Evolutionary conservation across 345 rosid species (phyloP), one percentile per base, ranked within the genome.

Genomic region (Euclidium syriacum): DNA sequence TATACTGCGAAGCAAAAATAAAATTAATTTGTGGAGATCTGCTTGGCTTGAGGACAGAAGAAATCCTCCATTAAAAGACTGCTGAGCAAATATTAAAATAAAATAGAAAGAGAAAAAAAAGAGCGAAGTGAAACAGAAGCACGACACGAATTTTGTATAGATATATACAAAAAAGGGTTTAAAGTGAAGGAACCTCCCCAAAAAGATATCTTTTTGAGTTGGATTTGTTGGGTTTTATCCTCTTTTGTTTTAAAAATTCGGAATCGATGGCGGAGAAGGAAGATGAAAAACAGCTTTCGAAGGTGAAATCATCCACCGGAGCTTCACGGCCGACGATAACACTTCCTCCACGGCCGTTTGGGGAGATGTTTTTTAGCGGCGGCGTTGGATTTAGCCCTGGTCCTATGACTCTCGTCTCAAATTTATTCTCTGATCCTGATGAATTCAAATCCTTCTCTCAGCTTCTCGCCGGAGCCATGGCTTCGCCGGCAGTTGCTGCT

Each of bases 361-460:
- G 74, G 1, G 92, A 81, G 29, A 41, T 80, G 19, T 25, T 82
- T 23, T 72, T 77, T 65, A 52, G 68, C 60, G 62, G 62, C 52
- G 77, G 80, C 3, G 48, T 75, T 62, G 91, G 92, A 1, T 82
- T 85, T 66, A 91, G 95, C 42, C 98, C 96, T 3, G 91, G 98
- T 5, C 97, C 96, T 12, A 83, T 90, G 90, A 87, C 97, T 52
- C 78, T 90, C 10, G 83, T 90, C 69, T 85, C 97, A 10, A 81
- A 64, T 68, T 43, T 83, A 53, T 87, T 90, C 72, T 57, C 92
- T 51, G 90, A 84, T 49, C 68, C 82, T 70, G 88, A 91, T 10
- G 96, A 81, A 36, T 78, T 67, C 49, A 82, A 77, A 62, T 78
- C 96, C 22, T 87, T 87, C 76, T 87, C 96, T 66, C 91, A 84